Conservation (phyloP, 2,329 filamentous ascomycete genomes). For the Colletotrichum kahawae region DNA sequence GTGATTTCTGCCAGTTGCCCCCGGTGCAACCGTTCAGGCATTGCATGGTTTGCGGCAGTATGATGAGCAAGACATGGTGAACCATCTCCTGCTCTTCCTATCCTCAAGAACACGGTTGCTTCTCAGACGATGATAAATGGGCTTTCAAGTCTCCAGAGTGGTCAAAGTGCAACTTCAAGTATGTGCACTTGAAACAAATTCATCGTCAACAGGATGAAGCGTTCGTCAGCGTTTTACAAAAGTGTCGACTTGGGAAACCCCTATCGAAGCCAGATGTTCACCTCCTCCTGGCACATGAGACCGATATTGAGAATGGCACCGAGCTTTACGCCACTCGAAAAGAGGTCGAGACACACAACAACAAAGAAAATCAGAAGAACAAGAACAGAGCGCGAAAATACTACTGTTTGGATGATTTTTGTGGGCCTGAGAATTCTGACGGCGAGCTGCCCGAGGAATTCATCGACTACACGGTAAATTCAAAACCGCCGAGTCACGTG, state of each 20-base stretch:
- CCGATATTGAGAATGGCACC: constrained; percentile 29
- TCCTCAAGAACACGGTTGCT: not conserved
- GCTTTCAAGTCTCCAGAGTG: constrained; percentile 63
- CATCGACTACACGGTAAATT: no score
- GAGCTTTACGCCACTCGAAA: not conserved
- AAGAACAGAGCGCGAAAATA: no score
- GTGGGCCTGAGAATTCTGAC: no score
- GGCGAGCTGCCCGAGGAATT: no score
- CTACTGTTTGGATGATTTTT: no score
- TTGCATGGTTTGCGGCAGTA: no score
- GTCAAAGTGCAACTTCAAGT: constrained; percentile 56
- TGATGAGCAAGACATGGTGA: no score
- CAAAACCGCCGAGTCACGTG: no score
- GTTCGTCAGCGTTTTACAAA: constrained; percentile 62
- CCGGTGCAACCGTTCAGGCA: not conserved
- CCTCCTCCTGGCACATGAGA: constrained; percentile 49
- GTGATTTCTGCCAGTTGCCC: constrained; percentile 2
- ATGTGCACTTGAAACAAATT: constrained; percentile 58
- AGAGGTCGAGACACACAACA: not conserved
- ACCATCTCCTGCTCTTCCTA: not conserved
- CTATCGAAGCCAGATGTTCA: constrained; percentile 41
- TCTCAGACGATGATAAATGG: constrained; percentile 58
- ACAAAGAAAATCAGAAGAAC: not conserved
- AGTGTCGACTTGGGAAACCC: constrained; percentile 51
- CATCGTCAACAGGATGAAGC: constrained; percentile 59